phyloP scores from a whole-genome alignment of 2,329 filamentous ascomycete genomes.

The Endoconidiophora polonica region DNA sequence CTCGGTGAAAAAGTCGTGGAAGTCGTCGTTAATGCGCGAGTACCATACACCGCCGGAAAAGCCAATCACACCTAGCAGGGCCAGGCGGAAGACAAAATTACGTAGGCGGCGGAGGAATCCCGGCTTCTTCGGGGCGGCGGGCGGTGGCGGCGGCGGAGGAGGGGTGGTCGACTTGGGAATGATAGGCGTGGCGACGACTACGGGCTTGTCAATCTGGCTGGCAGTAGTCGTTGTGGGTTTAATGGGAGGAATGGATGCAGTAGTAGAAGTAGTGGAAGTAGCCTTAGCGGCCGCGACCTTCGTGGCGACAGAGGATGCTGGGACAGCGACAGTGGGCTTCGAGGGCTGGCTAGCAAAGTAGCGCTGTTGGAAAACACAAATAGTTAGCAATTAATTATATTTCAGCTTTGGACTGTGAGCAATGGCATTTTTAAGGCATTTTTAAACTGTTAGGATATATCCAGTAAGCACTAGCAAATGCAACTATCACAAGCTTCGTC shows the following conservation, averaged over 20 bases:
- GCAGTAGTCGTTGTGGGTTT: slow-evolving; percentile 14
- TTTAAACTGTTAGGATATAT: not conserved
- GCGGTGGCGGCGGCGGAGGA: slow-evolving; percentile 22
- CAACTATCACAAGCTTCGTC: slow-evolving; percentile 1
- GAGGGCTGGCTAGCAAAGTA: slow-evolving; percentile 36
- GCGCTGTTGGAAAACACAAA: slow-evolving; percentile 26
- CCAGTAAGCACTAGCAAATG: not conserved
- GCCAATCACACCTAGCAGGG: slow-evolving; percentile 58
- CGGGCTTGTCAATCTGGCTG: slow-evolving; percentile 16
- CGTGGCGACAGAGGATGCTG: slow-evolving; percentile 28
- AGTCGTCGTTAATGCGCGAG: slow-evolving; percentile 86
- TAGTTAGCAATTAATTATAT: slow-evolving; percentile 2
- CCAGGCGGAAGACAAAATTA: slow-evolving; percentile 58
- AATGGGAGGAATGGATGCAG: not conserved
- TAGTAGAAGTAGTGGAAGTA: slow-evolving; percentile 15
- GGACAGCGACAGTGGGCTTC: slow-evolving; percentile 29
- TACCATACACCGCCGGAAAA: slow-evolving; percentile 87
- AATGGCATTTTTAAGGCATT: not conserved
- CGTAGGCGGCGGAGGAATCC: slow-evolving; percentile 55
- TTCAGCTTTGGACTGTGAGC: not conserved
- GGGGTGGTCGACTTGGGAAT: slow-evolving; percentile 15
- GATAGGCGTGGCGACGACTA: not conserved
- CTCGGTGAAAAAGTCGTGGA: slow-evolving; percentile 98
- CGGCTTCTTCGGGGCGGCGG: slow-evolving; percentile 36
- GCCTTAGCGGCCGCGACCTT: slow-evolving; percentile 17